Base-by-base conservation (phyloP, 768 basidiomycete species). In the Inosperma sp. region DNA sequence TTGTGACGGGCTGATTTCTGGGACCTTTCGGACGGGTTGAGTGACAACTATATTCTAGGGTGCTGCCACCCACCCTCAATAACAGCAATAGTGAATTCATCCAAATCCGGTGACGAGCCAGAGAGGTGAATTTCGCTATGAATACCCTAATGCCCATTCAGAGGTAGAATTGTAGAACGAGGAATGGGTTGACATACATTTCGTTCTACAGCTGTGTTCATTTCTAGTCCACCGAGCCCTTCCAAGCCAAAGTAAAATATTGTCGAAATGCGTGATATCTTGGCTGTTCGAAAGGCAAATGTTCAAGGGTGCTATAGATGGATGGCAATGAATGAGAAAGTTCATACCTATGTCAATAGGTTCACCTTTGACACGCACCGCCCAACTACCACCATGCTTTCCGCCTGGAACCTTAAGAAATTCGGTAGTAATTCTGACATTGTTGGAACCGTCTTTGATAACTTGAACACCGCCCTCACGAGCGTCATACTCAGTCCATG, bases 221-320 rank as follows among this genome's bases (percentile, higher is more conserved):
- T 77, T 51, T 88, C 82, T 21, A 97, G 53, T 3, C 78, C 82
- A 12, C 95, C 93, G 1, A 93, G 69, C 0, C 93, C 94, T 59
- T 97, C 93, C 25, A 94, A 68, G 0, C 92, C 93, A 56, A 87
- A 69, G 61, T 97, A 95, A 63, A 92, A 95, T 45, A 97, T 78
- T 2, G 86, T 72, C 2, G 93, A 91, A 25, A 85, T 78, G 19
- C 82, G 76, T 17, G 84, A 85, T 7, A 80, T 74, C 35, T 72
- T 63, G 14, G 62, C 72, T 79, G 37, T 17, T 61, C 62, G 68
- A 34, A 27, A 34, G 7, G 12, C 14, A 36, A 7, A 19, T 39
- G 27, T 41, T 0, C 25, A 29, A 35, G 21, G 21, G 16, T 5
- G 22, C 7, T 6, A 2, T 2, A n/a, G 29, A 14, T 10, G 17